These are phyloP conservation scores for Coelastrella sp. DNA, from an alignment of 139 green algal species.

Conservation along the genomic window DNA sequence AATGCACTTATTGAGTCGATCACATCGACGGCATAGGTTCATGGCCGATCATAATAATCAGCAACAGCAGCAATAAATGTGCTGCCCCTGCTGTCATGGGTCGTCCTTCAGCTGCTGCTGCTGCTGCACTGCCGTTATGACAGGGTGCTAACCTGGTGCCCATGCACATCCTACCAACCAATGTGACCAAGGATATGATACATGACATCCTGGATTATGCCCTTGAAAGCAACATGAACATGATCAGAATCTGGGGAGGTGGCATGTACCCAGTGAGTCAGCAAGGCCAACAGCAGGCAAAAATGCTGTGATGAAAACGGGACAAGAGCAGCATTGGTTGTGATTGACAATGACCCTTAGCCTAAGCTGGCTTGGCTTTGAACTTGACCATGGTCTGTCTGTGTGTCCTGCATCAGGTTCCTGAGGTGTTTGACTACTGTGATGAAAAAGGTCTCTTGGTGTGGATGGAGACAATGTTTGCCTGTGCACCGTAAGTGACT, in stretches of 20 bases:
- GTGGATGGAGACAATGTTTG: slow-evolving; percentile 60
- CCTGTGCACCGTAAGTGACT: slow-evolving; percentile 37
- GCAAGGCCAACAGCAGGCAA: not conserved
- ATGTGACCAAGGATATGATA: slow-evolving; percentile 15
- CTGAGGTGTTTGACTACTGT: slow-evolving; percentile 46
- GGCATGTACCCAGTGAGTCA: slow-evolving; percentile 40
- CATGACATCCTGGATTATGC: slow-evolving; percentile 14
- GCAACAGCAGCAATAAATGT: too few relatives aligned
- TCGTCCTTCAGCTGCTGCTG: not conserved
- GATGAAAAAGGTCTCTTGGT: slow-evolving; percentile 62
- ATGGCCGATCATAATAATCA: too few relatives aligned
- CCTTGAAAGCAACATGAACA: slow-evolving; percentile 54
- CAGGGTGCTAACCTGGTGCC: slow-evolving; percentile 49
- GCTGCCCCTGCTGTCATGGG: not conserved
- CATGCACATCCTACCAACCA: slow-evolving; percentile 21
- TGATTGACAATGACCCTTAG: not conserved
- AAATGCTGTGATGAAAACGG: not conserved
- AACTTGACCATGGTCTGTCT: not conserved
- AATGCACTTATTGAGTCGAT: too few relatives aligned
- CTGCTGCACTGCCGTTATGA: not conserved
- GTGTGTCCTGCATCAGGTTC: not conserved
- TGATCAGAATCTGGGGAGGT: slow-evolving; percentile 57
- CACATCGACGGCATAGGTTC: too few relatives aligned
- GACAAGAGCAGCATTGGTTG: not conserved
- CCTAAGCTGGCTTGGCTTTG: not conserved